phyloP scores from a whole-genome alignment of 352 stramenopile genomes.

The Phytophthora meadii region DNA sequence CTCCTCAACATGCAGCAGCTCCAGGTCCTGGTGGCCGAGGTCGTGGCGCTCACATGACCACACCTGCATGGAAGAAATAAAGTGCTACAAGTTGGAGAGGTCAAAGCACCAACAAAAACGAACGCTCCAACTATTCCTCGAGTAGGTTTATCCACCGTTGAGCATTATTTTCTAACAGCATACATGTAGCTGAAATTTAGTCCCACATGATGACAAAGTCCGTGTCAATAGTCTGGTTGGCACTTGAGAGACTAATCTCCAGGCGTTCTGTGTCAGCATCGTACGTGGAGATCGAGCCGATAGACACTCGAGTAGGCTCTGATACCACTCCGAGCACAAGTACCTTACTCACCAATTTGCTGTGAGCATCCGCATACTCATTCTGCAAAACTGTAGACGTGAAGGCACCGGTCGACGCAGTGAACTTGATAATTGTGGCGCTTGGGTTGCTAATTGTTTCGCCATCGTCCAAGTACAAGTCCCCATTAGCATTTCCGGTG shows the following conservation, averaged over 20 bases:
- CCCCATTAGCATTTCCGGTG: conserved; percentile 29
- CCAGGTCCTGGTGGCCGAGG: conserved; percentile 51
- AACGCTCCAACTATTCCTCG: too few relatives aligned
- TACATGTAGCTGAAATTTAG: conserved; percentile 2
- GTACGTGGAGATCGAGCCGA: conserved; percentile 34
- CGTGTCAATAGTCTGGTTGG: conserved; percentile 33
- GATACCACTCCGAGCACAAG: conserved; percentile 36
- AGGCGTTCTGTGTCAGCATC: conserved; percentile 30
- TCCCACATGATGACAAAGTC: conserved; percentile 39
- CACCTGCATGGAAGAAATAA: conserved; percentile 23
- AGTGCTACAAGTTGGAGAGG: background rate
- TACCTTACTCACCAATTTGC: conserved; percentile 39
- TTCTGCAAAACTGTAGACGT: conserved; percentile 28
- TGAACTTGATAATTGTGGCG: conserved; percentile 49
- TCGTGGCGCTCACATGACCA: conserved; percentile 32
- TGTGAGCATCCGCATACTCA: conserved; percentile 19
- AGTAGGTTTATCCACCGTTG: too few relatives aligned
- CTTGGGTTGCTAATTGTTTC: conserved; percentile 46
- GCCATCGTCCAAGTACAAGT: conserved; percentile 66
- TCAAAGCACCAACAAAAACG: too few relatives aligned
- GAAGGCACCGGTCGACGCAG: conserved; percentile 22
- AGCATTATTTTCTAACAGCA: too few relatives aligned
- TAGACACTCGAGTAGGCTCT: conserved; percentile 30
- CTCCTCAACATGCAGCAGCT: conserved; percentile 15
- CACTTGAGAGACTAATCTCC: conserved; percentile 34